Percentiles rank a stretch among this genome's conserved stretches.
Conservation (phyloP, 192 early-diverging fungal species). For the Coemansia pectinata region DNA sequence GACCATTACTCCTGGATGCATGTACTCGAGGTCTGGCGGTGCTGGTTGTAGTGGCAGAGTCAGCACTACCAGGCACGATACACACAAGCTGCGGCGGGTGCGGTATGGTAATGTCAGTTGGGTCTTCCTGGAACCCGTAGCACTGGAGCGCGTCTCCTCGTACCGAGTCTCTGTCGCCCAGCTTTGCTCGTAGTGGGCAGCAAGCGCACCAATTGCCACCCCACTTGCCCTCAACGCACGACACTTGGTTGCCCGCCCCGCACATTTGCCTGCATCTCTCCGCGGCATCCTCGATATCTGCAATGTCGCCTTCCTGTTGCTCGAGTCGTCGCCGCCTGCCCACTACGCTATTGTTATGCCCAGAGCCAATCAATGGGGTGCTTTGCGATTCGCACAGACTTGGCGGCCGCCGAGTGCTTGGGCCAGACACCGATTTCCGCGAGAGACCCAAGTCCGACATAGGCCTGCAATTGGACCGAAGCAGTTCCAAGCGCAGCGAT, state of each 20-base stretch:
- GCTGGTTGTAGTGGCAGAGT: not conserved
- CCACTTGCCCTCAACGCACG: conserved; percentile 27
- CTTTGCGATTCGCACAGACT: conserved; percentile 12
- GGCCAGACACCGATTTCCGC: not conserved
- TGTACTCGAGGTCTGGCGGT: not conserved
- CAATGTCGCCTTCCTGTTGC: not conserved
- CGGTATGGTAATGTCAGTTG: conserved; percentile 47
- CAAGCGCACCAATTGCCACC: conserved; percentile 49
- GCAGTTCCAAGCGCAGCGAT: conserved; percentile 23
- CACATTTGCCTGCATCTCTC: conserved; percentile 25
- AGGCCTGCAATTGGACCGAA: conserved; percentile 41
- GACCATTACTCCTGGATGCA: not conserved
- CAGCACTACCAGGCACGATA: conserved; percentile 15
- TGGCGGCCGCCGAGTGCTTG: conserved; percentile 4
- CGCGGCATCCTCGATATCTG: conserved; percentile 44
- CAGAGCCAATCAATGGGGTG: conserved; percentile 20
- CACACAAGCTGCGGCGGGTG: conserved; percentile 42
- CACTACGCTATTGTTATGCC: not conserved
- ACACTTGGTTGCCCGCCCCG: conserved; percentile 7
- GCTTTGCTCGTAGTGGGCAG: conserved; percentile 37
- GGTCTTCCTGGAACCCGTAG: conserved; percentile 45
- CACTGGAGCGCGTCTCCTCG: conserved; percentile 15
- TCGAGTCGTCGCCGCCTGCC: not conserved
- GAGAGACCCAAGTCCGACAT: conserved; percentile 35
- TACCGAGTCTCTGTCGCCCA: not conserved